Conservation (phyloP, 164 flowering plant genomes). For the Warburgia ugandensis region DNA sequence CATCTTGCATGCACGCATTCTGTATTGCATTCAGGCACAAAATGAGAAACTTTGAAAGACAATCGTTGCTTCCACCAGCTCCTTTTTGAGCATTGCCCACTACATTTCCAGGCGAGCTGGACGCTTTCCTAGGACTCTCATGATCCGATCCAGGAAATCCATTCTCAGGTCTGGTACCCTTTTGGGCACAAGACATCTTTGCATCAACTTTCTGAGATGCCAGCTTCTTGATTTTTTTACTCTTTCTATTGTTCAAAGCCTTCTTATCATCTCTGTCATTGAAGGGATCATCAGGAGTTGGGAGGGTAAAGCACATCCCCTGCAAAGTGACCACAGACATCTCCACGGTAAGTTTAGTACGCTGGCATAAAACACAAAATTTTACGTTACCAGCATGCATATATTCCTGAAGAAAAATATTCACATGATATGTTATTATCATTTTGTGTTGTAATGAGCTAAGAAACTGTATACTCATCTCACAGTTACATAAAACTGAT, state of each 20-base stretch:
- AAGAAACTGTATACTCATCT: too few relatives aligned
- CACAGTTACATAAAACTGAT: too few relatives aligned
- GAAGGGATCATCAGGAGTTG: conserved; percentile 88
- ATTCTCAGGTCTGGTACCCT: conserved; percentile 11
- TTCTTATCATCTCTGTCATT: conserved; percentile 52
- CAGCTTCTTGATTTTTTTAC: conserved; percentile 21
- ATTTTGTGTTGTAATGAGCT: too few relatives aligned
- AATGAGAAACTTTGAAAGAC: conserved; percentile 67
- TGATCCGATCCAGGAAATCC: conserved; percentile 2
- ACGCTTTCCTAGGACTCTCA: neutral
- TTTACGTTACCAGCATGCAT: neutral
- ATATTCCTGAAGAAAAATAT: neutral
- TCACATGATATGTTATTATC: too few relatives aligned
- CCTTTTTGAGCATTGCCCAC: conserved; percentile 8
- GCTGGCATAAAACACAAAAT: neutral
- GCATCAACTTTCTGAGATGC: conserved; percentile 11
- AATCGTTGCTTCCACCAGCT: conserved; percentile 15
- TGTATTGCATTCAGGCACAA: conserved; percentile 72
- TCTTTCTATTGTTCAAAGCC: conserved; percentile 6
- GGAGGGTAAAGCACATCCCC: conserved; percentile 97
- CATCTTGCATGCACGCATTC: conserved; percentile 31
- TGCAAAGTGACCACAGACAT: conserved; percentile 15
- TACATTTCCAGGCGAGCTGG: conserved; percentile 4
- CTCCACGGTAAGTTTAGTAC: neutral
- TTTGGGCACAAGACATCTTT: conserved; percentile 8